These are phyloP conservation scores for Cyclotella distinguenda DNA, from an alignment of 108 stramenopile species.

Conservation along the genomic window DNA sequence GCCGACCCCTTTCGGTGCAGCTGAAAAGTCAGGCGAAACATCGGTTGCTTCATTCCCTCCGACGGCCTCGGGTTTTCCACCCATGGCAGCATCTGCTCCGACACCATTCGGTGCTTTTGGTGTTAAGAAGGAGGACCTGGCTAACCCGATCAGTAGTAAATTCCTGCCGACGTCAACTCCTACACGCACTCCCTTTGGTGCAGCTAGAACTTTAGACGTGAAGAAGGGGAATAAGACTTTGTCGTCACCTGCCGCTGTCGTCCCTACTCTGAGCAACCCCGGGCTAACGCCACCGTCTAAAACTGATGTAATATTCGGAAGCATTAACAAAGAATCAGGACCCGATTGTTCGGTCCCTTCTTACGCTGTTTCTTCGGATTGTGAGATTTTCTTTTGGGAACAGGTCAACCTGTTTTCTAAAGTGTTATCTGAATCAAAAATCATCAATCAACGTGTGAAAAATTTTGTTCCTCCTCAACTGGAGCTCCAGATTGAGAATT, in stretches of 20 bases:
- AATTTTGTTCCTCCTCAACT: conserved; percentile 21
- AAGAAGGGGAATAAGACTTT: too few relatives aligned
- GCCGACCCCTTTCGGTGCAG: conserved; percentile 14
- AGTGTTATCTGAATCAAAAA: conserved; percentile 1
- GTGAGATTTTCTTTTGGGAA: conserved; percentile 43
- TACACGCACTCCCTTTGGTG: conserved; percentile 43
- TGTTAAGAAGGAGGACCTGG: conserved; percentile 9
- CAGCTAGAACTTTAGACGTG: too few relatives aligned
- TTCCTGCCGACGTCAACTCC: conserved; percentile 46
- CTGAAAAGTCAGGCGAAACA: conserved; percentile 4
- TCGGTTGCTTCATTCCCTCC: too few relatives aligned
- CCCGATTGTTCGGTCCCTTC: too few relatives aligned
- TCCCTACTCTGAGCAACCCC: not conserved
- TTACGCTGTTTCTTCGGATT: conserved; percentile 28
- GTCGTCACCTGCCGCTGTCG: too few relatives aligned
- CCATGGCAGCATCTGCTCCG: conserved; percentile 59
- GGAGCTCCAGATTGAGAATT: conserved; percentile 18
- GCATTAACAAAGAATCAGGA: not conserved
- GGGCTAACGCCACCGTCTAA: not conserved
- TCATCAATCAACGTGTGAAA: not conserved
- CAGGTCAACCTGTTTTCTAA: conserved; percentile 27
- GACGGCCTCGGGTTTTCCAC: conserved; percentile 42
- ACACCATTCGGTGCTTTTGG: conserved; percentile 45
- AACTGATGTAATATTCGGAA: not conserved
- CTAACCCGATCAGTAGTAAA: not conserved